phyloP scores from a whole-genome alignment of 495 filamentous ascomycete species.

The Hypoxylon cercidicola region DNA sequence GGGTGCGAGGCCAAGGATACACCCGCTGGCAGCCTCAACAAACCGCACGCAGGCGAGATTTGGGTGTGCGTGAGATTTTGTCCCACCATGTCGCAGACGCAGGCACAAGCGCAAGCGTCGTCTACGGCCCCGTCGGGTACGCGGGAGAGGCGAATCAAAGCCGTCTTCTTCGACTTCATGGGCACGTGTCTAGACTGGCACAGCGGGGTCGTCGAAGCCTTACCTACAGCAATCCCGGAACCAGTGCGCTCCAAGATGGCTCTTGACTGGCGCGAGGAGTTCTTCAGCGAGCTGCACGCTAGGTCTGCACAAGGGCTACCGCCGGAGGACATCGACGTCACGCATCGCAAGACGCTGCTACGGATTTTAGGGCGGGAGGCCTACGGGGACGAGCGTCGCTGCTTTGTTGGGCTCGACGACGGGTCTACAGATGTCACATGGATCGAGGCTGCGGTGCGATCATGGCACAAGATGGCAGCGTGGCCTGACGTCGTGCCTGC shows the following conservation, averaged over 20 bases:
- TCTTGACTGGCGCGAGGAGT: slow-evolving; percentile 59
- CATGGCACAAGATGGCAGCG: slow-evolving; percentile 58
- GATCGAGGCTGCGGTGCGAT: slow-evolving; percentile 35
- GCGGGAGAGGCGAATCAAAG: slow-evolving; percentile 44
- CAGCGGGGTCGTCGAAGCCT: slow-evolving; percentile 41
- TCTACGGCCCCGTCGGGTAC: slow-evolving; percentile 9
- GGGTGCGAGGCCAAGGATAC: slow-evolving; percentile 6
- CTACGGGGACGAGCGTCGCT: slow-evolving; percentile 32
- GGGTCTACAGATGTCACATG: neutral
- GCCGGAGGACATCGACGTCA: slow-evolving; percentile 62
- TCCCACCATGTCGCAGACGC: slow-evolving; percentile 27
- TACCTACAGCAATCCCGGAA: slow-evolving; percentile 42
- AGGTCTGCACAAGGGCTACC: slow-evolving; percentile 48
- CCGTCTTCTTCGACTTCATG: slow-evolving; percentile 61
- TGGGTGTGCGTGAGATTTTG: slow-evolving; percentile 4
- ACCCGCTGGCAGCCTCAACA: neutral
- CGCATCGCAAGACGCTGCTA: slow-evolving; percentile 52
- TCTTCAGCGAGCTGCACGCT: slow-evolving; percentile 56
- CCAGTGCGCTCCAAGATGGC: slow-evolving; percentile 53
- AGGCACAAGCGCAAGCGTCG: slow-evolving; percentile 18
- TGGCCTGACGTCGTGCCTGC: slow-evolving; percentile 58
- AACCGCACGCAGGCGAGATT: slow-evolving; percentile 6
- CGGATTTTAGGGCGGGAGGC: slow-evolving; percentile 40
- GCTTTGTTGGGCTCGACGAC: slow-evolving; percentile 40
- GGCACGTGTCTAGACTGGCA: slow-evolving; percentile 60